Base-by-base conservation (phyloP, 805 yeast species). In the Saccharomyces eubayanus region DNA sequence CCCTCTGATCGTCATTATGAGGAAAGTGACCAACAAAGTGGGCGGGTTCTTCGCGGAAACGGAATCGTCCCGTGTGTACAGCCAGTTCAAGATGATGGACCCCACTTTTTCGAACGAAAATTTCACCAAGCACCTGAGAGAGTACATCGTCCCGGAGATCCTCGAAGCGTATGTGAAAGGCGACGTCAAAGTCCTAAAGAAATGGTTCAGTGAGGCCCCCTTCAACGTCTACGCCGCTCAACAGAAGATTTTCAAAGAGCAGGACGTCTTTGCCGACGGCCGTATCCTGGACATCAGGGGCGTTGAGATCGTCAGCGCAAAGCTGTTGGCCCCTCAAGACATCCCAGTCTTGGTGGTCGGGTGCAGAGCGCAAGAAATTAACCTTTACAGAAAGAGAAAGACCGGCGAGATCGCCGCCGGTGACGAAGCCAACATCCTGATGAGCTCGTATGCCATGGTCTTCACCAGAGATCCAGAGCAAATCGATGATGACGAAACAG, bases 141-240 rank as follows among this genome's bases (percentile, higher is more conserved):
- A 89, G 65, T 94, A 84, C 72, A 88, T 94, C 58, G 82, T 94
- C 53, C 99, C 99, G 10, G 99, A 94, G 71, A 82, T 94, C 36
- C 76, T 94, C 65, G 99, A 94, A 66, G 97, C 98, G 6, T 91
- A 90, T 72, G 89, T 89, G 55, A 86, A 86, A 62, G 96, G 96
- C 59, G 97, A 94, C 62, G 92, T 84, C 58, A 78, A 77, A 50
- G 84, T 84, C 21, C 78, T 94, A 68, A 88, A 91, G 71, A 74
- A 77, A 63, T 94, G 99, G 99, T 81, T 94, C 55, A 85, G 95
- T 50, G 99, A 94, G 73, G 98, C 98, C 29, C 97, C 99, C 47
- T 92, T 74, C 75, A 92, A 92, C 69, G 95, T 94, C 55, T 89
- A 96, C 81, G 82, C 87, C 60, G 96, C 97, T 31, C 89, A 87